Percentiles rank a stretch among this genome's conserved stretches.
Conservation (phyloP, 2,329 filamentous ascomycete species). For the Neonectria magnoliae region DNA sequence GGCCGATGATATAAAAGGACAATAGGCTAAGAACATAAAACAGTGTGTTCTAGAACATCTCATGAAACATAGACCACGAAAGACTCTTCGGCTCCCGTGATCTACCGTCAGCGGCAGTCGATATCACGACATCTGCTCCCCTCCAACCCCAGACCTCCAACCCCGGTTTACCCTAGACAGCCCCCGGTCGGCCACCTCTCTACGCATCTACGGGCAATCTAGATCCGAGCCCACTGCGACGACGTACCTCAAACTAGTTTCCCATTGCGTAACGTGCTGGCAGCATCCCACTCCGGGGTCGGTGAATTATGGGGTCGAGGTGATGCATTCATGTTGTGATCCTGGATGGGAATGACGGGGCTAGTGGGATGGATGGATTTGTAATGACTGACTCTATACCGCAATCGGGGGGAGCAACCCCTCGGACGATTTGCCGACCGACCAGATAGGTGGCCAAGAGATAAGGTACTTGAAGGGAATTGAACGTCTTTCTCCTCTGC, state of each 20-base stretch:
- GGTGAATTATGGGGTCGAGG: slow-evolving; percentile 31
- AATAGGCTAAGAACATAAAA: neutral
- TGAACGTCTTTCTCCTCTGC: neutral
- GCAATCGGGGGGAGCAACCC: slow-evolving; percentile 31
- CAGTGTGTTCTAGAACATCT: neutral
- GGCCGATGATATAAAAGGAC: slow-evolving; percentile 11
- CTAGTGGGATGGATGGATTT: slow-evolving; percentile 36
- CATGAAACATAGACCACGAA: slow-evolving; percentile 1
- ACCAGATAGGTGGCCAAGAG: slow-evolving; percentile 9
- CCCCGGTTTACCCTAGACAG: slow-evolving; percentile 5
- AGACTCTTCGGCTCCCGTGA: slow-evolving; percentile 1
- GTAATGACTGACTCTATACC: slow-evolving; percentile 35
- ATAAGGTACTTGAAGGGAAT: slow-evolving; percentile 32
- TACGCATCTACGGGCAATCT: neutral
- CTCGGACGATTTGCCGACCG: neutral
- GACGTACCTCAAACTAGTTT: slow-evolving; percentile 6
- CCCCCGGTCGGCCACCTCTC: neutral
- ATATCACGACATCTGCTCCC: slow-evolving; percentile 20
- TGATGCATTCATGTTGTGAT: slow-evolving; percentile 38
- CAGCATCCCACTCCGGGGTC: slow-evolving; percentile 24
- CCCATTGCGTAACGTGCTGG: slow-evolving; percentile 11
- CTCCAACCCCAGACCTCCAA: neutral
- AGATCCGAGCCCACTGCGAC: neutral
- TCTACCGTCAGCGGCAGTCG: slow-evolving; percentile 3
- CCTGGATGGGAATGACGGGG: slow-evolving; percentile 36